phyloP scores from a whole-genome alignment of 2,329 filamentous ascomycete genomes.

The Simplicillium sp. region DNA sequence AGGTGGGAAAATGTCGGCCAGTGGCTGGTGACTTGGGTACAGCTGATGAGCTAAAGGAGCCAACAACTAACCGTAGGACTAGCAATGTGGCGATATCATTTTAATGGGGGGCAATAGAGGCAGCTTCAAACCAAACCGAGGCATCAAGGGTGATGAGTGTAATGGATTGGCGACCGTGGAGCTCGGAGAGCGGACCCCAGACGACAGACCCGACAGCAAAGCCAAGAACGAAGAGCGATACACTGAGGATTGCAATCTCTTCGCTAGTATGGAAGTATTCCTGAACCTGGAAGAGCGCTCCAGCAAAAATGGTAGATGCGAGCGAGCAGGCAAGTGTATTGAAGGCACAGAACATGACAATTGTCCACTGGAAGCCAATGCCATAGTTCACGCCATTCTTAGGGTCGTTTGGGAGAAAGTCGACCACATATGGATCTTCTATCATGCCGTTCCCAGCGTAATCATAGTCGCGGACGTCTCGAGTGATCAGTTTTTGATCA shows the following conservation, averaged over 20 bases:
- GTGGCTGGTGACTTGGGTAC: constrained; percentile 52
- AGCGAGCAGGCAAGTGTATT: too few species aligned
- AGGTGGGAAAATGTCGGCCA: constrained; percentile 48
- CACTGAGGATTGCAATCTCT: not conserved
- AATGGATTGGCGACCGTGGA: constrained; percentile 36
- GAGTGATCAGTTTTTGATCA: too few species aligned
- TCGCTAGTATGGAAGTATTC: too few species aligned
- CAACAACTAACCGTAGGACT: constrained; percentile 53
- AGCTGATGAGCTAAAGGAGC: constrained; percentile 48
- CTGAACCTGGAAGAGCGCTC: too few species aligned
- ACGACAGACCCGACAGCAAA: constrained; percentile 10
- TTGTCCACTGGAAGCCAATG: too few species aligned
- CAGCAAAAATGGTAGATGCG: too few species aligned
- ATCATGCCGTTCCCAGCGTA: too few species aligned
- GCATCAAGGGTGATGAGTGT: constrained; percentile 46
- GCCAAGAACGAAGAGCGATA: not conserved
- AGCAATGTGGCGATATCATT: constrained; percentile 46
- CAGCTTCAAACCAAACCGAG: constrained; percentile 52
- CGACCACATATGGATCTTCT: too few species aligned
- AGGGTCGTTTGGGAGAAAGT: too few species aligned
- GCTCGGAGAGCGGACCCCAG: constrained; percentile 10
- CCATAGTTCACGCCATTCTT: too few species aligned
- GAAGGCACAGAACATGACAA: too few species aligned
- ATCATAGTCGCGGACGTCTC: too few species aligned
- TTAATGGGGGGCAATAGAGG: constrained; percentile 38